Evolutionary conservation across 148 eudicot genomes (phyloP).

Genomic region (Fagopyrum tataricum): DNA sequence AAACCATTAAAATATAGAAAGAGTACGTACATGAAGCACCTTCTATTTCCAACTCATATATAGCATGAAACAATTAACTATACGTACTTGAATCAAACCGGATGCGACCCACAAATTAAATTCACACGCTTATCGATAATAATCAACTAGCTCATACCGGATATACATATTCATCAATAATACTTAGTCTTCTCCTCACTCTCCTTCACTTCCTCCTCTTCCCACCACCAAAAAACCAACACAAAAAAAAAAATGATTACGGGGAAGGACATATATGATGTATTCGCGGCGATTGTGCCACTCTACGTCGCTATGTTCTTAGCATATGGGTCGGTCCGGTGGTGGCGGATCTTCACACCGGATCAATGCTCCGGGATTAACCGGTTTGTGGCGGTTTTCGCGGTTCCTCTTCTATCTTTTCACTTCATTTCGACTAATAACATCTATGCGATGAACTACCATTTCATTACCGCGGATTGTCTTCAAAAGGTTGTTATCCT

Average conservation of each 20-base stretch:
- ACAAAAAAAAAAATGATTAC: slow-evolving; percentile 47
- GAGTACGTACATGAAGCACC: not conserved
- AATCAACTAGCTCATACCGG: not conserved
- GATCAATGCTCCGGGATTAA: slow-evolving; percentile 98
- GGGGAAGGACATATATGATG: slow-evolving; percentile 84
- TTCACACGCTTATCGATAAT: not conserved
- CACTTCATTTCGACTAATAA: slow-evolving; percentile 86
- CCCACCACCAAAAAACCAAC: not conserved
- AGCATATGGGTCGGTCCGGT: slow-evolving; percentile 87
- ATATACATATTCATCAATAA: too few species aligned
- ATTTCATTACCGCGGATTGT: slow-evolving; percentile 79
- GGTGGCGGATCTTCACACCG: slow-evolving; percentile 99
- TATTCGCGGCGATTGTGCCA: slow-evolving; percentile 76
- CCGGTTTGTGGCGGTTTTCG: slow-evolving; percentile 90
- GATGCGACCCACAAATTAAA: not conserved
- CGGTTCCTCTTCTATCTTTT: slow-evolving; percentile 84
- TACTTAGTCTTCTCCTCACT: not conserved
- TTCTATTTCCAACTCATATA: not conserved
- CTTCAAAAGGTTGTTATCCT: slow-evolving; percentile 75
- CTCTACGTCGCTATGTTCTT: slow-evolving; percentile 87
- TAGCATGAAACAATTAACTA: not conserved
- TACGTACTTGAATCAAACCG: not conserved
- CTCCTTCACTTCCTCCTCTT: not conserved
- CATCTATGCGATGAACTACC: slow-evolving; percentile 87
- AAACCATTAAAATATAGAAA: not conserved